Base-by-base conservation (phyloP, 2,329 filamentous ascomycete species). In the Keithomyces neogunnii region DNA sequence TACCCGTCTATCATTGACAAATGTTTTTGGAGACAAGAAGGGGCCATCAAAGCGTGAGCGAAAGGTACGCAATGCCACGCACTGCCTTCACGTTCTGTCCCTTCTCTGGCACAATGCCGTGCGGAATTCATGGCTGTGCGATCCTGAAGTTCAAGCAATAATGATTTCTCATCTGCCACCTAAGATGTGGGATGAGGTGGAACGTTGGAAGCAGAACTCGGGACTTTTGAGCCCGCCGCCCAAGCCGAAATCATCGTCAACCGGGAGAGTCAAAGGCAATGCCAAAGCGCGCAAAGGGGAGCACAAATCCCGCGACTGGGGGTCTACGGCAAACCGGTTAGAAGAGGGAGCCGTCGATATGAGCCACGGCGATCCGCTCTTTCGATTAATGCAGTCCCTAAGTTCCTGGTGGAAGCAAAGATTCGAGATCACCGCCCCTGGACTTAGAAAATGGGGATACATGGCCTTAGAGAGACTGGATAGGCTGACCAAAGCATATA, bases 31-130 rank as follows among this genome's bases (percentile, higher is more conserved):
- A 28, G 73, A 73, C 19, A 96, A 89, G 68, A 96, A 92, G 63
- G 91, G 89, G 0, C 87, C 88, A 0, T 86, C 88, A 3, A 96
- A 96, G 68, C 81, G 86, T 31, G 89, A 96, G 63, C 82, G 89
- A 48, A 80, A 83, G 54, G 86, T 92, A 51, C 80, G 93, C 30
- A 79, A 84, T 35, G 77, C 84, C 3, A 90, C 89, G 1, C 93
- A 99, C 67, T 88, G 88, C 59, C 77, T 96, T 58, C 93, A 99
- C 67, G 90, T 97, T 2, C 84, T 95, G 64, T 81, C 84, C 49
- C 73, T 99, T 13, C 77, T 99, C 53, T 96, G 86, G 77, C 91
- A 97, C 65, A 97, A 97, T 63, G 81, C 88, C 0, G 69, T 93
- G 11, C 82, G 88, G 42, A 96, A 97, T 64, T 75, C 81, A 0